These are phyloP conservation scores for Talaromyces trachyspermus DNA, from an alignment of 495 filamentous ascomycete genomes.

Conservation along the genomic window DNA sequence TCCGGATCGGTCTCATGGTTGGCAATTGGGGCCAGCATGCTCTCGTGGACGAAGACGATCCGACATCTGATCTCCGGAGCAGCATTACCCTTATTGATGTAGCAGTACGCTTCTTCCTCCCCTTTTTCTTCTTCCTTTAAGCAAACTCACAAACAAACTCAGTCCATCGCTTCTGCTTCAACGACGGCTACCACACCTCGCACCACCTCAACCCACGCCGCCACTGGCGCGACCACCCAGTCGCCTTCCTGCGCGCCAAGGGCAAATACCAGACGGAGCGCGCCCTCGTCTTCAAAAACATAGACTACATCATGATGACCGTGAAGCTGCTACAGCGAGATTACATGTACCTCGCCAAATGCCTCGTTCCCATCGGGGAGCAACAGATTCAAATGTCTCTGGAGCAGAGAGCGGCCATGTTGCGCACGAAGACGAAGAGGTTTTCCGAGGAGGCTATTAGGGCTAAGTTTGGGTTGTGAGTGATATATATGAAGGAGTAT, in stretches of 20 bases:
- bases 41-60: conserved; percentile 60
- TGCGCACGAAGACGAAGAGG: conserved; percentile 51
- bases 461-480: conserved; percentile 16
- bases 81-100: conserved; percentile 70
- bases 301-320: conserved; percentile 66
- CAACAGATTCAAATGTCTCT: conserved; percentile 51
- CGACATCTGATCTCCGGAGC: conserved; percentile 60
- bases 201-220: conserved; percentile 67
- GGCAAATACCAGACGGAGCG: conserved; percentile 48
- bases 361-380: conserved; percentile 61
- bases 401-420: conserved; percentile 52
- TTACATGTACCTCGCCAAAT: conserved; percentile 53
- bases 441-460: conserved; percentile 53
- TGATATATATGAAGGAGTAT: too few relatives aligned
- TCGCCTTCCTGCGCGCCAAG: conserved; percentile 57
- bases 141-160: too few relatives aligned
- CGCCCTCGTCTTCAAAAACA: conserved; percentile 63
- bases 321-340: conserved; percentile 52
- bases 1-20: conserved; percentile 61
- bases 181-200: conserved; percentile 72
- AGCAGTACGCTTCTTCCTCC: conserved; percentile 41
- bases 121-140: not conserved
- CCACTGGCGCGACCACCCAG: conserved; percentile 68
- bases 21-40: conserved; percentile 76
- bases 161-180: conserved; percentile 61